phyloP scores from a whole-genome alignment of 257 asterid species.

The Schizonepeta tenuifolia region DNA sequence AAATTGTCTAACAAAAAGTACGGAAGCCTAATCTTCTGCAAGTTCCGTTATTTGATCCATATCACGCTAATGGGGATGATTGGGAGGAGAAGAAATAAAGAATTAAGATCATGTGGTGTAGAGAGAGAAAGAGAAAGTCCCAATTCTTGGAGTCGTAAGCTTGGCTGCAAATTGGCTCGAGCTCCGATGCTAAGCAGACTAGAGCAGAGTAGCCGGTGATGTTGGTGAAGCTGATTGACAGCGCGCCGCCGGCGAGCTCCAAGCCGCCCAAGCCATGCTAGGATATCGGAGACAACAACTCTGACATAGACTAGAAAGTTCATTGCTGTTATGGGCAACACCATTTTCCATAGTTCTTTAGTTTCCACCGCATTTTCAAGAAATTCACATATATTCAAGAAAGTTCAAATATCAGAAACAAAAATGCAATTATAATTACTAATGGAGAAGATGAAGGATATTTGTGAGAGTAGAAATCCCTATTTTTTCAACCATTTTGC shows the following conservation, averaged over 20 bases:
- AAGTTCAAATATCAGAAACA: background rate
- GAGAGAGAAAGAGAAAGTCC: conserved; percentile 62
- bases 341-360: conserved; percentile 85
- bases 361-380: conserved; percentile 63
- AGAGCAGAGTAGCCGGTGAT: conserved; percentile 85
- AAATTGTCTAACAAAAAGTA: too few relatives aligned
- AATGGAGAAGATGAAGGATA: too few relatives aligned
- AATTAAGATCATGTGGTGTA: conserved; percentile 71
- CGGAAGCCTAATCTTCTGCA: too few relatives aligned
- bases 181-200: conserved; percentile 81
- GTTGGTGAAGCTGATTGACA: conserved; percentile 86
- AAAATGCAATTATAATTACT: too few relatives aligned
- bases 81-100: conserved; percentile 66
- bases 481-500: too few relatives aligned
- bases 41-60: too few relatives aligned
- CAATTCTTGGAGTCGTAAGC: conserved; percentile 69
- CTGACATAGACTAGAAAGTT: conserved; percentile 72
- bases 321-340: conserved; percentile 81
- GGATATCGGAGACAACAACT: conserved; percentile 76
- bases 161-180: conserved; percentile 88
- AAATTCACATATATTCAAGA: background rate
- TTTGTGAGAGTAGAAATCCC: too few relatives aligned
- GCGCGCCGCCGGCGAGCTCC: conserved; percentile 89
- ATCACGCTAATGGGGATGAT: conserved; percentile 67
- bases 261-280: conserved; percentile 77